Conservation (phyloP, 805 yeast genomes). For the Sugiyamaella marilandica region DNA sequence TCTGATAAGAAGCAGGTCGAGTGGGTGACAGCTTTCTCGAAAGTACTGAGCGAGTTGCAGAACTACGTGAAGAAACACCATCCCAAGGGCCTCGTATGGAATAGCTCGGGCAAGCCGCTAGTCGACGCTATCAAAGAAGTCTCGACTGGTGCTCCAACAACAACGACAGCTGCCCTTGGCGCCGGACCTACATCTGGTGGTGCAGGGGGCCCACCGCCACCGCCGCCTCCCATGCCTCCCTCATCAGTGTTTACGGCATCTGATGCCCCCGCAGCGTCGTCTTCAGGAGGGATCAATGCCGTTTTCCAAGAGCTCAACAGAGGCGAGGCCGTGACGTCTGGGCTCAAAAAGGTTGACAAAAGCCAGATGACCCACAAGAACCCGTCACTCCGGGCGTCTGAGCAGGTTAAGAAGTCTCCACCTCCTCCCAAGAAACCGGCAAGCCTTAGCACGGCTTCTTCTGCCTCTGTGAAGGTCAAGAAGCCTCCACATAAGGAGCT, state of each 20-base stretch:
- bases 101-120: constrained; percentile 53
- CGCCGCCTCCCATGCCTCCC: constrained; percentile 89
- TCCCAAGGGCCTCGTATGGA: constrained; percentile 83
- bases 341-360: constrained; percentile 86
- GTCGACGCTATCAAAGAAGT: constrained; percentile 42
- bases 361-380: constrained; percentile 93
- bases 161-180: constrained; percentile 35
- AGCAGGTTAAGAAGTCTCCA: constrained; percentile 52
- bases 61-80: constrained; percentile 72
- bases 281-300: constrained; percentile 64
- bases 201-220: constrained; percentile 47
- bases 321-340: constrained; percentile 80
- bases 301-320: constrained; percentile 86
- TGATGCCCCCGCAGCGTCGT: constrained; percentile 19
- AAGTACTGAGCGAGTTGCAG: constrained; percentile 64
- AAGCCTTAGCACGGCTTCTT: constrained; percentile 40
- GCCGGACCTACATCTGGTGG: constrained; percentile 36
- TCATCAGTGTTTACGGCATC: constrained; percentile 45
- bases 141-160: constrained; percentile 27
- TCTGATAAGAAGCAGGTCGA: constrained; percentile 61
- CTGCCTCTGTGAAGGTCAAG: constrained; percentile 29
- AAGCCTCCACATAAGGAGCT: constrained; percentile 63
- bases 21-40: constrained; percentile 71
- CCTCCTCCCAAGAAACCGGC: constrained; percentile 81
- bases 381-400: constrained; percentile 59